Base-by-base conservation (phyloP, 2,329 filamentous ascomycete genomes). In the Ceratocystis colombiana region DNA sequence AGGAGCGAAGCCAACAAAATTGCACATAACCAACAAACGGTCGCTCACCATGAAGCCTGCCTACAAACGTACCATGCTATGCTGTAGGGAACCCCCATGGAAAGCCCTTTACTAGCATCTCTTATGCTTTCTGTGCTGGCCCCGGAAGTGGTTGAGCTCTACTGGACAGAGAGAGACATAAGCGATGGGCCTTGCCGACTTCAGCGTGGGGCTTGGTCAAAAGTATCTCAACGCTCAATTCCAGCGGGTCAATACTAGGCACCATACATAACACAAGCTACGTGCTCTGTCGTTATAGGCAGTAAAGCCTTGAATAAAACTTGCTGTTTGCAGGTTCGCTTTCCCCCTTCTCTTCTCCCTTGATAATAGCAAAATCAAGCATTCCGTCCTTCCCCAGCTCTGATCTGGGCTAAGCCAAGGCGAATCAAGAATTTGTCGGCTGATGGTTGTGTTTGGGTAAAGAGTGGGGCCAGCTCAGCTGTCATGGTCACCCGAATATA, bases 141-240 rank as follows among this genome's bases (percentile, higher is more conserved):
- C 53, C 53, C 53, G 53, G 53, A 57, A 57, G 30, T 28, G 17
- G 53, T 28, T 57, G 53, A 50, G 46, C 46, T 50, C 37, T 50
- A 12, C 46, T 20, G 5, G 53, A 22, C 53, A 33, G 22, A 30
- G 22, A 33, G 22, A 30, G 22, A 15, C n/a, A 8, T 17, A 57
- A 57, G 37, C 37, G 6, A 50, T 50, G 6, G 46, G 37, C 10
- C 37, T 41, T 41, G 37, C 37, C 37, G 37, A 10, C 37, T 41
- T 41, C 37, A 41, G 37, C 37, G 17, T 50, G n/a, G n/a, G 46
- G n/a, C 8, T 22, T 4, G 25, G 53, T 28, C 22, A 57, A 28
- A 57, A 57, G 53, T 57, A 17, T 57, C 12, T 5, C 17, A 6
- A 57, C 53, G 8, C 20, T 30, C n/a, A 10, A 15, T 15, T 30